Evolutionary conservation across 768 basidiomycete species (phyloP).

Genomic region (Psilocybe sp.): DNA sequence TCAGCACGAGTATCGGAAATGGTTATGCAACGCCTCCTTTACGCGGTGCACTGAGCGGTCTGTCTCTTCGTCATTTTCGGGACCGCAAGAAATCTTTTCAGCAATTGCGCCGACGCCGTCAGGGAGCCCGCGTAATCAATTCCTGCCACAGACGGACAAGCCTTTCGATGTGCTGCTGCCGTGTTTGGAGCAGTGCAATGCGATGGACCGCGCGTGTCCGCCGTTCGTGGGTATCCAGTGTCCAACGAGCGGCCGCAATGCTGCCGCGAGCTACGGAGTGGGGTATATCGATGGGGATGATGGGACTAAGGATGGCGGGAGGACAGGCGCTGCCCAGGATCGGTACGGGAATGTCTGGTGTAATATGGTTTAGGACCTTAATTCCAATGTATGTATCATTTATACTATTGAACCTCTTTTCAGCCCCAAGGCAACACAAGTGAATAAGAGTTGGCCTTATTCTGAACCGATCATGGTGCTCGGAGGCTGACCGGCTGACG

Average conservation of each 20-base stretch:
- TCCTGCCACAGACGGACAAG: conserved; percentile 40
- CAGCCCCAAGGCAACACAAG: too few relatives aligned
- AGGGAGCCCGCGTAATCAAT: conserved; percentile 39
- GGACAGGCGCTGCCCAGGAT: conserved; percentile 58
- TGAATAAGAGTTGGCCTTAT: too few relatives aligned
- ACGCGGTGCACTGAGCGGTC: conserved; percentile 68
- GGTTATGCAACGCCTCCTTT: conserved; percentile 75
- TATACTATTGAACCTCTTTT: too few relatives aligned
- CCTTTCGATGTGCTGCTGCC: conserved; percentile 67
- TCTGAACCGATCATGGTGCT: too few relatives aligned
- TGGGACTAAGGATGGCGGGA: conserved; percentile 46
- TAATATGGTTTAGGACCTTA: conserved; percentile 30
- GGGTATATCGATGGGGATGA: conserved; percentile 64
- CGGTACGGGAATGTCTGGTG: conserved; percentile 79
- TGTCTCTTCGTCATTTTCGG: conserved; percentile 22
- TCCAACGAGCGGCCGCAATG: conserved; percentile 59
- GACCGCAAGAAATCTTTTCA: conserved; percentile 42
- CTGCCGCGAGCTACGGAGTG: conserved; percentile 68
- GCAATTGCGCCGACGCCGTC: conserved; percentile 42
- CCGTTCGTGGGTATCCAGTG: conserved; percentile 69
- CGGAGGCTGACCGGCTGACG: too few relatives aligned
- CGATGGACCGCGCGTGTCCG: conserved; percentile 76
- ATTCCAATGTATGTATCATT: too few relatives aligned
- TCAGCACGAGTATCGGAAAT: conserved; percentile 65
- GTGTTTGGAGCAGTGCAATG: conserved; percentile 76